Evolutionary conservation across 2,329 filamentous ascomycete genomes (phyloP).

Genomic region (Fusarium sp.): DNA sequence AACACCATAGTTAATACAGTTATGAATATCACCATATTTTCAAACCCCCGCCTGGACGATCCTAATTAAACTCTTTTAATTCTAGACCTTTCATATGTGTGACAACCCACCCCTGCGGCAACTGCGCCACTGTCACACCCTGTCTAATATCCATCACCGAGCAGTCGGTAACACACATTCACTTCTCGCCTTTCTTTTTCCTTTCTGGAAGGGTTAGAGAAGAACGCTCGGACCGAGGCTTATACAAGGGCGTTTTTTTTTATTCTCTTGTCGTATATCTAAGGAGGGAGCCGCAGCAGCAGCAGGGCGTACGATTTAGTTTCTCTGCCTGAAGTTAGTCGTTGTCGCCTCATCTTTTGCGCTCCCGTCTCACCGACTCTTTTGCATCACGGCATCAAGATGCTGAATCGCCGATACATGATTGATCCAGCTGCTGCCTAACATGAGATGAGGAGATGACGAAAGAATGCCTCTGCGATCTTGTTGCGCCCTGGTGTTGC

Average conservation of each 20-base stretch:
- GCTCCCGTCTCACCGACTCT: neutral
- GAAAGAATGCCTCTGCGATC: neutral
- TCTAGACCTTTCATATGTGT: neutral
- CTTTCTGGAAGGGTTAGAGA: neutral
- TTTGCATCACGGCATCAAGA: neutral
- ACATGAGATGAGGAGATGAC: neutral
- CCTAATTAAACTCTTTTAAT: neutral
- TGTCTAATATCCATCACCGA: neutral
- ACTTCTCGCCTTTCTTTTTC: neutral
- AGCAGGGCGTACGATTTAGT: neutral
- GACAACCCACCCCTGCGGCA: neutral
- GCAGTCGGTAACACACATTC: neutral
- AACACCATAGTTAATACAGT: neutral
- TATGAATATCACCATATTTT: neutral
- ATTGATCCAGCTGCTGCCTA: neutral
- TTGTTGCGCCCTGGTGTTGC: neutral
- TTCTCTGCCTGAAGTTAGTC: neutral
- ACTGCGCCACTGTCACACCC: neutral
- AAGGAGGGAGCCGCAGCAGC: neutral
- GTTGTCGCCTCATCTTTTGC: neutral
- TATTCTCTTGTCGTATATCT: neutral
- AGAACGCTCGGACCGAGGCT: neutral
- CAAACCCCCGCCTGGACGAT: neutral
- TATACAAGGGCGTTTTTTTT: neutral
- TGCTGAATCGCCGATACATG: neutral